These are phyloP conservation scores for Leucogyrophana mollusca DNA, from an alignment of 768 basidiomycete genomes.

Conservation along the genomic window DNA sequence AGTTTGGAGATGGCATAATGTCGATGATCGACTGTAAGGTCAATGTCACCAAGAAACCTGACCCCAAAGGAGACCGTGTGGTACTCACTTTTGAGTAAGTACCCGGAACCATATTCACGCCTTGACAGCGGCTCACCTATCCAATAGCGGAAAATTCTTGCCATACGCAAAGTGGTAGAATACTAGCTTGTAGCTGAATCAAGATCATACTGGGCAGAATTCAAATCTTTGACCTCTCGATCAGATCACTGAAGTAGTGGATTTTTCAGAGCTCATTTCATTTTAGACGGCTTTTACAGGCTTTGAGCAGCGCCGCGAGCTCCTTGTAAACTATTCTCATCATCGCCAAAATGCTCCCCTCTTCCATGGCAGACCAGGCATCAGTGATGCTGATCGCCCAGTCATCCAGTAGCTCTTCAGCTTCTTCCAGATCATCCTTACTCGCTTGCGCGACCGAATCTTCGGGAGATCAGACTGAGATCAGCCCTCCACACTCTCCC, in stretches of 20 bases:
- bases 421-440: constrained; percentile 13
- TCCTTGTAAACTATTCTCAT: background rate
- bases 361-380: too few relatives aligned
- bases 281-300: too few relatives aligned
- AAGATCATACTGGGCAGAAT: background rate
- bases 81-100: constrained; percentile 79
- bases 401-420: background rate
- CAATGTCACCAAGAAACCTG: constrained; percentile 61
- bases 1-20: constrained; percentile 90
- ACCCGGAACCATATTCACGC: background rate
- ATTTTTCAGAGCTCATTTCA: too few relatives aligned
- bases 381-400: too few relatives aligned
- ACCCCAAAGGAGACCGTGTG: constrained; percentile 80
- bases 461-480: constrained; percentile 17
- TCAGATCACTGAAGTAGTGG: too few relatives aligned
- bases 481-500: constrained; percentile 20
- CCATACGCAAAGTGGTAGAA: constrained; percentile 69
- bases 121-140: constrained; percentile 2
- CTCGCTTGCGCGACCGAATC: constrained; percentile 10
- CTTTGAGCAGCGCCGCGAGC: too few relatives aligned
- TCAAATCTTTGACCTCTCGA: background rate
- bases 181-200: background rate
- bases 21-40: constrained; percentile 86
- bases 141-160: constrained; percentile 69
- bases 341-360: background rate